Evolutionary conservation across 2,329 filamentous ascomycete species (phyloP).

Genomic region (Colletotrichum destructivum): DNA sequence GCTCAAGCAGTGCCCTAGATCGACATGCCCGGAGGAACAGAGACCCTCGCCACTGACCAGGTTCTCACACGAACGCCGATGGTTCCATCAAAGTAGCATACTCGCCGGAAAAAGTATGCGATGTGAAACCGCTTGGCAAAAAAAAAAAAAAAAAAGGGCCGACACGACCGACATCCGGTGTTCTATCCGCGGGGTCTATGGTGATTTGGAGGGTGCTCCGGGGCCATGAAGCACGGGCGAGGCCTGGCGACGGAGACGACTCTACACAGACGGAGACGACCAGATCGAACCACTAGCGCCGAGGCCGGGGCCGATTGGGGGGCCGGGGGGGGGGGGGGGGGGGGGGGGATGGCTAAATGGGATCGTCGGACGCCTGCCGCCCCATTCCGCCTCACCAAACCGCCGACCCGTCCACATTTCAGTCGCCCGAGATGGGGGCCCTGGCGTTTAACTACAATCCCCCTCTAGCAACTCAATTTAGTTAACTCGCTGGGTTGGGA

Average conservation of each 20-base stretch:
- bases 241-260: conserved; percentile 35
- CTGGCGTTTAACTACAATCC: not conserved
- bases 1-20: not conserved
- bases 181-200: not conserved
- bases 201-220: not conserved
- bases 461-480: no score
- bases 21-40: not conserved
- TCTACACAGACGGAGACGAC: conserved; percentile 2
- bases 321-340: not conserved
- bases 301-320: not conserved
- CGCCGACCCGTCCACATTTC: not conserved
- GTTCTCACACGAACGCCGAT: not conserved
- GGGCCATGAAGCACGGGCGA: not conserved
- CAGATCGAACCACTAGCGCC: conserved; percentile 8
- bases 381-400: not conserved
- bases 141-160: not conserved
- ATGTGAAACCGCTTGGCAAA: not conserved
- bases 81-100: not conserved
- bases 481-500: not conserved
- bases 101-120: not conserved
- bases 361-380: not conserved
- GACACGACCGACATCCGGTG: not conserved
- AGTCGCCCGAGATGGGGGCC: not conserved
- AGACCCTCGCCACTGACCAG: no score
- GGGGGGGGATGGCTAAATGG: not conserved